Evolutionary conservation across 225 moss, liverwort and hornwort species (phyloP).

Genomic region (Sphagnum tenellum): DNA sequence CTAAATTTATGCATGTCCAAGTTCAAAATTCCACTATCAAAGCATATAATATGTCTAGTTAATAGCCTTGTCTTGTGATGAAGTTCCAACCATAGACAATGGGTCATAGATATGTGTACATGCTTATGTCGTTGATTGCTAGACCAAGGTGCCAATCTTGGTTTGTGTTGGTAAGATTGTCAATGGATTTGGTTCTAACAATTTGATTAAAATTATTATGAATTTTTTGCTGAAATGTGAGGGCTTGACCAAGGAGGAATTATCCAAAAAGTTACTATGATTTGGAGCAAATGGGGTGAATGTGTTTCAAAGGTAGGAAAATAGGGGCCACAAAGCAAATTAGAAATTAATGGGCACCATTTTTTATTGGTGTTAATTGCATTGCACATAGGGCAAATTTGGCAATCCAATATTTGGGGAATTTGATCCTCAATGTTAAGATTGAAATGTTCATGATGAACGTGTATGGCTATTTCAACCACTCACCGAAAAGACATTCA

Average conservation of each 20-base stretch:
- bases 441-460: background rate
- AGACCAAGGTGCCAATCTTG: background rate
- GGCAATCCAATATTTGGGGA: background rate
- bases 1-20: background rate
- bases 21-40: background rate
- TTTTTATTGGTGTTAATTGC: background rate
- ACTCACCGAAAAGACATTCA: background rate
- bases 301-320: background rate
- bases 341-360: background rate
- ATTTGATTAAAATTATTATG: background rate
- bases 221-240: background rate
- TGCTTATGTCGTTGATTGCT: background rate
- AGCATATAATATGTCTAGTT: background rate
- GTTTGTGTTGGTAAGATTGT: background rate
- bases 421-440: background rate
- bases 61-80: background rate
- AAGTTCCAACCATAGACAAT: background rate
- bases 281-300: background rate
- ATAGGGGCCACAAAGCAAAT: background rate
- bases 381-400: background rate
- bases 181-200: background rate
- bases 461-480: background rate
- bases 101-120: background rate
- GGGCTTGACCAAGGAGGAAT: background rate
- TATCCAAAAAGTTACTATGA: background rate